Evolutionary conservation across 164 flowering plant genomes (phyloP), one percentile per base, ranked within the genome.

Genomic region (Annona cherimola): DNA sequence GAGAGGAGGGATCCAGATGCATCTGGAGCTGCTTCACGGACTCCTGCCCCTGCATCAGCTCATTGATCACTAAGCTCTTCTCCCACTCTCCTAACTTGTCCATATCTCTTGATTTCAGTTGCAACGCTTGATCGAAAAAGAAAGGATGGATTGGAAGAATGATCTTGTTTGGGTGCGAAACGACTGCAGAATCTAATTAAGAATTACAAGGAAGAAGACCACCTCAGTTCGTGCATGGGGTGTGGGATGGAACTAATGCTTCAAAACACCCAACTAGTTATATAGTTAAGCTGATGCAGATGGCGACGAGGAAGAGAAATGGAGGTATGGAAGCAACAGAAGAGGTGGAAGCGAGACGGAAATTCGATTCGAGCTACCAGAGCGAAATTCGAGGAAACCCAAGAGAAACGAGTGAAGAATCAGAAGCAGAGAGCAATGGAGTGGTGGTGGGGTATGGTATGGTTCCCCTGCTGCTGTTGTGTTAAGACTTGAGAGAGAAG

Each of bases 1-100:
- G 74, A 3, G 85, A 77, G 66, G 84, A 70, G 0, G 86, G 64
- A 42, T 79, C 74, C 26, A 85, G 76, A 71, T 80, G 84, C 35
- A 45, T n/a, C 44, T 76, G 84, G 3, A 92, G 88, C 77, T 84
- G 85, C 77, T 54, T 80, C 0, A 86, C 84, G 2, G 78, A 62
- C 67, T 86, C 87, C 73, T 54, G 81, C 43, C 95, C 97, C 45
- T 82, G 81, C 5, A 20, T 71, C 20, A 90, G 82, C 87, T 90
- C 95, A n/a, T 75, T 80, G 67, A 90, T 63, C 69, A 88, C 74
- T 46, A 20, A 73, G 69, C 66, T 78, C 42, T 67, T 70, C 70
- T 81, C 86, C 78, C 74, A 72, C 20, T 79, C 82, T 66, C 69
- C 78, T 63, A 63, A 50, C 8, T 73, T 76, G 76, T 81, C 85